A percentile compares a stretch with the other conserved stretches of the same genome.
Conservation (phyloP, 805 yeast genomes). For the Middelhovenomyces tepae region DNA sequence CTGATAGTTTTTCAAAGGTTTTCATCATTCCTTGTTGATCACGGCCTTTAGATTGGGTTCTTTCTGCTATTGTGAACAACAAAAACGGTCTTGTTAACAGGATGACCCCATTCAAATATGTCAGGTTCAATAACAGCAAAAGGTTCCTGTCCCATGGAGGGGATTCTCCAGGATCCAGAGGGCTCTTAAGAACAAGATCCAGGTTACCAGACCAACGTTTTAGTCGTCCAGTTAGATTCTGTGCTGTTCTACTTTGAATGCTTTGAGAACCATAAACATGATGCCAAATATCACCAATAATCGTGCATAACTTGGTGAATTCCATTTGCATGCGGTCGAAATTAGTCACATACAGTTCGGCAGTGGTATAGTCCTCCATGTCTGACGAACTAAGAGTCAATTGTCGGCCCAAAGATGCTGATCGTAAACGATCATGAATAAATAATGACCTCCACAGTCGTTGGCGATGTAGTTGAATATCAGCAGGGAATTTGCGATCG, state of each 20-base stretch:
- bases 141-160: not conserved
- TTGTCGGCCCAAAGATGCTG: constrained; percentile 10
- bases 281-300: constrained; percentile 9
- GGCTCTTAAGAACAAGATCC: constrained; percentile 4
- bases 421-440: constrained; percentile 9
- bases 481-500: constrained; percentile 8
- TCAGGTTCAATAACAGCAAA: constrained; percentile 5
- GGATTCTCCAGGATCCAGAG: constrained; percentile 1
- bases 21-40: constrained; percentile 5
- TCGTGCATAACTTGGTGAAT: constrained; percentile 8
- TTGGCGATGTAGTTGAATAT: constrained; percentile 6
- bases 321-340: not conserved
- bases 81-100: constrained; percentile 13
- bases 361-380: constrained; percentile 7
- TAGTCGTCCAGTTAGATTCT: constrained; percentile 4
- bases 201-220: constrained; percentile 8
- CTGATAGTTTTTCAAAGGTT: constrained; percentile 8
- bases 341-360: not conserved
- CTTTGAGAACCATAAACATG: constrained; percentile 9
- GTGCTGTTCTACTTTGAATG: constrained; percentile 9
- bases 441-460: constrained; percentile 9
- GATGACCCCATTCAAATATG: constrained; percentile 12
- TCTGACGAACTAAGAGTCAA: constrained; percentile 4
- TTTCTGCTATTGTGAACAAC: constrained; percentile 9
- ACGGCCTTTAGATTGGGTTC: constrained; percentile 4